A percentile compares a stretch with the other conserved stretches of the same genome.
These are phyloP conservation scores for Yarrowia deformans DNA, from an alignment of 805 yeast species.

Conservation along the genomic window DNA sequence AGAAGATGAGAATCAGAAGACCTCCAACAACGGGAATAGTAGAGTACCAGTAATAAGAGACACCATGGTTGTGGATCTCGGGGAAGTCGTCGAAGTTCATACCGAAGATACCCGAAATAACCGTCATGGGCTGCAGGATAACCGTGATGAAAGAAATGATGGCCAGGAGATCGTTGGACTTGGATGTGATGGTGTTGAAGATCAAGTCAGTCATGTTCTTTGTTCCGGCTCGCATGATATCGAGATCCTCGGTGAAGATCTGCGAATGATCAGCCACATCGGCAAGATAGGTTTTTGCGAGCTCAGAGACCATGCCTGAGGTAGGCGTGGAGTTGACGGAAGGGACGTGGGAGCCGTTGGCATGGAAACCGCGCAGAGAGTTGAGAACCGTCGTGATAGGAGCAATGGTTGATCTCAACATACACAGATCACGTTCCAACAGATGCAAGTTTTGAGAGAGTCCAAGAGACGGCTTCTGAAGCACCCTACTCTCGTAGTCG, in stretches of 20 bases:
- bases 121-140: conserved; percentile 63
- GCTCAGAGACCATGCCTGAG: conserved; percentile 50
- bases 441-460: conserved; percentile 63
- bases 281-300: conserved; percentile 58
- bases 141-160: conserved; percentile 64
- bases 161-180: conserved; percentile 62
- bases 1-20: conserved; percentile 12
- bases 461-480: conserved; percentile 58
- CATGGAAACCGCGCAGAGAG: conserved; percentile 54
- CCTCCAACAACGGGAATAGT: conserved; percentile 36
- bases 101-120: conserved; percentile 68
- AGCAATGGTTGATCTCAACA: conserved; percentile 56
- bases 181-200: conserved; percentile 64
- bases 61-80: conserved; percentile 48
- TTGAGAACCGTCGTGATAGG: conserved; percentile 59
- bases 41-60: conserved; percentile 37
- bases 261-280: conserved; percentile 66
- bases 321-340: conserved; percentile 20
- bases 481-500: conserved; percentile 61
- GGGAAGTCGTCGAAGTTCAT: conserved; percentile 60
- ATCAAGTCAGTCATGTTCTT: conserved; percentile 60
- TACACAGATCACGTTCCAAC: conserved; percentile 61
- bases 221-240: conserved; percentile 60
- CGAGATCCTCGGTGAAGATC: conserved; percentile 61
- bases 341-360: conserved; percentile 30